These are phyloP conservation scores for Corchorus olitorius DNA, from an alignment of 345 rosid species.

Conservation along the genomic window DNA sequence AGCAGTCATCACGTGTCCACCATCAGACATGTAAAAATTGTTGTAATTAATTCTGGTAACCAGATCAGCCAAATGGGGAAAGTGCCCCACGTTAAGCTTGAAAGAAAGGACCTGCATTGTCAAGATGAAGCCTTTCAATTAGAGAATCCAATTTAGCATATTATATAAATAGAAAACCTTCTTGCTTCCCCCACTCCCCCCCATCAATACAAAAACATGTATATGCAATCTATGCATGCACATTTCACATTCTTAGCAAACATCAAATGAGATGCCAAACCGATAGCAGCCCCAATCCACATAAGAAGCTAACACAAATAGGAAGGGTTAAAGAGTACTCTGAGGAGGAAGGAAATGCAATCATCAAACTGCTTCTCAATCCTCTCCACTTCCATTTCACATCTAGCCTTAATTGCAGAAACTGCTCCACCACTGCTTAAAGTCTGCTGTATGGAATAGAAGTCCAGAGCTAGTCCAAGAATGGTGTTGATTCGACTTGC, in stretches of 20 bases:
- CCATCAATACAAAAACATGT: not conserved
- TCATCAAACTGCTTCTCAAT: constrained; percentile 91
- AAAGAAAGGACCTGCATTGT: constrained; percentile 75
- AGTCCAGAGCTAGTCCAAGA: constrained; percentile 88
- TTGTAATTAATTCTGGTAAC: constrained; percentile 95
- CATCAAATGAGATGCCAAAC: not conserved
- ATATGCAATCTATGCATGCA: not conserved
- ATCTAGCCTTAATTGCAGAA: constrained; percentile 77
- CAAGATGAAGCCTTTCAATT: constrained; percentile 7
- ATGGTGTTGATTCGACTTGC: constrained; percentile 90
- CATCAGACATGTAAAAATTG: constrained; percentile 89
- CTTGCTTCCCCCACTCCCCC: not conserved
- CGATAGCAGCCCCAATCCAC: constrained; percentile 4
- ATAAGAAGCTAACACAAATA: constrained; percentile 1
- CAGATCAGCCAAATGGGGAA: constrained; percentile 93
- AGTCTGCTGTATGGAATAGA: constrained; percentile 87
- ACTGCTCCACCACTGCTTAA: constrained; percentile 74
- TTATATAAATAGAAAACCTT: not conserved
- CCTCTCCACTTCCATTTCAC: constrained; percentile 78
- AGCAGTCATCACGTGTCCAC: constrained; percentile 69
- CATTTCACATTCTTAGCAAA: not conserved
- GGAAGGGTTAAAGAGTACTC: constrained; percentile 48
- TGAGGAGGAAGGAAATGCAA: constrained; percentile 90
- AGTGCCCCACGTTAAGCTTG: constrained; percentile 87
- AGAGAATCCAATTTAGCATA: not conserved